phyloP scores from a whole-genome alignment of 768 basidiomycete genomes.

The Mycena floridula region DNA sequence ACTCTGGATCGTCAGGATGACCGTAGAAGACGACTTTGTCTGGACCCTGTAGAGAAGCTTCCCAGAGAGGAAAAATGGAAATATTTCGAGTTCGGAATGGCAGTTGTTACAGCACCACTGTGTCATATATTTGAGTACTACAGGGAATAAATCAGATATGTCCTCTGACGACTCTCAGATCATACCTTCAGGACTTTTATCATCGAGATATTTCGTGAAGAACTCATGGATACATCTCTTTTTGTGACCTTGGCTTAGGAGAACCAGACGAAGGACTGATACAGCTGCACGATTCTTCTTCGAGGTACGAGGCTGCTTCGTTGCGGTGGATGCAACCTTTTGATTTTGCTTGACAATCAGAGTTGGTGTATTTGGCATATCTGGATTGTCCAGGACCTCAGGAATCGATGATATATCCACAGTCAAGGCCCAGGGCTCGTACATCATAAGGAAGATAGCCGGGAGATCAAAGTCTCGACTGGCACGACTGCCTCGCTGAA shows the following conservation, averaged over 20 bases:
- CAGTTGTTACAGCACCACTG: not conserved
- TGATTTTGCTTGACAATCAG: not conserved
- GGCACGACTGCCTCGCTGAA: not conserved
- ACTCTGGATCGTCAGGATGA: not conserved
- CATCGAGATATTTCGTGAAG: not conserved
- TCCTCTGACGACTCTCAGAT: not conserved
- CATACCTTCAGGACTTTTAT: conserved; percentile 1
- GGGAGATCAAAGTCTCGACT: not conserved
- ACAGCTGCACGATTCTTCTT: not conserved
- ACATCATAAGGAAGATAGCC: not conserved
- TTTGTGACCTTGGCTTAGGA: not conserved
- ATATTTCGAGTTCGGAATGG: not conserved
- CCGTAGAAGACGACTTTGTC: not conserved
- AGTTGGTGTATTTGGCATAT: not conserved
- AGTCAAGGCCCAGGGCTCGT: not conserved
- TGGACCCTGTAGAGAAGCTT: not conserved
- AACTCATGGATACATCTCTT: not conserved
- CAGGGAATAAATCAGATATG: not conserved
- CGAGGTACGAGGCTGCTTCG: not conserved
- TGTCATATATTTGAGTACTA: not conserved
- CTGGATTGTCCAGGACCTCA: not conserved
- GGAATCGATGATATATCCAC: not conserved
- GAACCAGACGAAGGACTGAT: not conserved
- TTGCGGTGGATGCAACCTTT: not conserved
- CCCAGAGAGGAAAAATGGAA: not conserved